Base-by-base conservation (phyloP, 331 rosid genomes). In the Rhamnella rubrinervis region DNA sequence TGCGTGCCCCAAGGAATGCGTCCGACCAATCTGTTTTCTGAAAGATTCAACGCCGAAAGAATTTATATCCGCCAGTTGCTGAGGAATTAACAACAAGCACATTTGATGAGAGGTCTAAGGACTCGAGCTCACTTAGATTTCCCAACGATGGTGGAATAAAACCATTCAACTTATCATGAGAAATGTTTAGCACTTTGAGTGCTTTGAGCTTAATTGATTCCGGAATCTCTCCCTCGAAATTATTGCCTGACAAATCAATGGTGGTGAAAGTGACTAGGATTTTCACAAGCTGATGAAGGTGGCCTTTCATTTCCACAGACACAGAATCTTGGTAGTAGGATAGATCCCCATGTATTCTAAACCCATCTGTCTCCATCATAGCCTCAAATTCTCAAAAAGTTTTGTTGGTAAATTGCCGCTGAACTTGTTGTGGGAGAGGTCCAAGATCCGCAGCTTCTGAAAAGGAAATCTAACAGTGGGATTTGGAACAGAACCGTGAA, bases 191-290 rank as follows among this genome's bases (percentile, higher is more conserved):
- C 10, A 16, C 40, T 25, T n/a, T 25, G 4, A 65, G 59, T 1
- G 59, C 49, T 19, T 51, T 65, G 14, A 65, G 31, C 39, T 26
- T 65, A 50, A 49, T 65, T 4, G 37, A 6, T 11, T 51, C 0
- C 17, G 59, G 41, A 46, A 65, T 47, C 58, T 10, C 57, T 25
- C 70, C 70, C n/a, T 53, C 15, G 25, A 65, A 49, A 25, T 51
- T 10, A 17, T 49, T 50, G 1, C 37, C 7, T 35, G 70, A 49
- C 4, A 46, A 20, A 19, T 37, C 31, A 20, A 63, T 21, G 41
- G 58, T 49, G 8, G 50, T 21, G 20, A 65, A 12, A 17, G 25
- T 26, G 15, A 18, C 11, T 8, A 20, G 62, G 37, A 58, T 58
- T 62, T 10, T n/a, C 59, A 49, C 51, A 15, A 62, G 8, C 18